phyloP scores from a whole-genome alignment of 805 yeast species.

The Ogataea methanolica region DNA sequence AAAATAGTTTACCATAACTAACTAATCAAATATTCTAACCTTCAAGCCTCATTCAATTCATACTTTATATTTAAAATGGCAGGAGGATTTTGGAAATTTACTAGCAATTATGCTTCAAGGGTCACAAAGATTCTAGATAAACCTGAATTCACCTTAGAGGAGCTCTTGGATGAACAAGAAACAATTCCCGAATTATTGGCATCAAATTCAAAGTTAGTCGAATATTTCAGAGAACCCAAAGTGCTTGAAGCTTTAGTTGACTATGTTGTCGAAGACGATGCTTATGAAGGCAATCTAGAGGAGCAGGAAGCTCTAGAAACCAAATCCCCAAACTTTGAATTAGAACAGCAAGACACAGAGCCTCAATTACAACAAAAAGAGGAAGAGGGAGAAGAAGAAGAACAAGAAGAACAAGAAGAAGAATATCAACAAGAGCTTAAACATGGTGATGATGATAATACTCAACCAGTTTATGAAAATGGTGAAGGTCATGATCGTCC shows the following conservation, averaged over 20 bases:
- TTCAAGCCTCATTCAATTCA: background rate
- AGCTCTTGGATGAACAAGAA: constrained; percentile 70
- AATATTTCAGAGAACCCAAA: constrained; percentile 74
- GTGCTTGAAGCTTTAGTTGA: constrained; percentile 65
- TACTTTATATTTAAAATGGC: constrained; percentile 21
- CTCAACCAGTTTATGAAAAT: too few relatives aligned
- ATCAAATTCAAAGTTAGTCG: constrained; percentile 70
- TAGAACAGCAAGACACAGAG: constrained; percentile 1
- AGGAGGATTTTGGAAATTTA: constrained; percentile 32
- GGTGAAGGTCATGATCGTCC: too few relatives aligned
- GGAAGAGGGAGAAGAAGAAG: too few relatives aligned
- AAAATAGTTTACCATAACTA: too few relatives aligned
- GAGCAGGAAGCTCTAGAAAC: constrained; percentile 18
- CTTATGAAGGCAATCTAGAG: constrained; percentile 29
- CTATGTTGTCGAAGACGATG: constrained; percentile 51
- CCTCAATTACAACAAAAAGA: too few relatives aligned
- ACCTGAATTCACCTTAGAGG: constrained; percentile 44
- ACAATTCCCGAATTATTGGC: constrained; percentile 67
- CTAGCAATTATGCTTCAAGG: constrained; percentile 54
- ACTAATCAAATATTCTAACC: background rate
- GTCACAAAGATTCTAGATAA: constrained; percentile 49
- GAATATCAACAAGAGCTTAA: too few relatives aligned
- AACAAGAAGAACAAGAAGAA: too few relatives aligned
- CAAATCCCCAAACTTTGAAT: constrained; percentile 4
- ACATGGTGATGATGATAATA: too few relatives aligned